Percentiles rank a stretch among this genome's conserved stretches.
These are phyloP conservation scores for Anisodus acutangulus DNA, from an alignment of 257 asterid genomes.

Conservation along the genomic window DNA sequence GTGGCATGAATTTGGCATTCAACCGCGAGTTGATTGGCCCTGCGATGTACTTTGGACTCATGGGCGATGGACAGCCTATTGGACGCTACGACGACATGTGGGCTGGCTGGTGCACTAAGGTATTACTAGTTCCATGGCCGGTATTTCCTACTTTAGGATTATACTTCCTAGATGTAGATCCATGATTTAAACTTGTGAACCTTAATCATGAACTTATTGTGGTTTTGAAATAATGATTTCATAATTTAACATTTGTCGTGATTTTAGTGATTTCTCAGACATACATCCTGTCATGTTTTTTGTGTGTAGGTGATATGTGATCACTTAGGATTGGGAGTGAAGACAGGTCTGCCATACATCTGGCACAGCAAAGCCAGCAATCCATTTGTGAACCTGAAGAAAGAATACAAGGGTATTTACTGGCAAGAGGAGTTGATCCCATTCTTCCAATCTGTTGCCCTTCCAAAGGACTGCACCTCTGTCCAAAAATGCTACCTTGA, in stretches of 20 bases:
- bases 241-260: neutral
- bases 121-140: conserved; percentile 25
- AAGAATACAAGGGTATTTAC: conserved; percentile 71
- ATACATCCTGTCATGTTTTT: neutral
- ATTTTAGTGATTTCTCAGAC: neutral
- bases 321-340: conserved; percentile 63
- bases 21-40: conserved; percentile 73
- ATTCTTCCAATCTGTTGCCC: conserved; percentile 54
- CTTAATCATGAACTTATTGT: neutral
- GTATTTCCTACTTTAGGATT: neutral
- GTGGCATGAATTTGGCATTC: conserved; percentile 72
- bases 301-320: conserved; percentile 61
- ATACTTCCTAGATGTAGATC: neutral
- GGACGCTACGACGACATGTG: conserved; percentile 79
- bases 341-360: conserved; percentile 62
- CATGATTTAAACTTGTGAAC: neutral
- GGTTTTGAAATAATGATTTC: neutral
- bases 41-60: conserved; percentile 75
- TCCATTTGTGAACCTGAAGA: conserved; percentile 68
- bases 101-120: conserved; percentile 84
- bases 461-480: conserved; percentile 55
- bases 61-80: conserved; percentile 81
- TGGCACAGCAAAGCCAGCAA: conserved; percentile 85
- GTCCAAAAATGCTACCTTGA: conserved; percentile 62
- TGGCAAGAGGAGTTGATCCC: conserved; percentile 78